Base-by-base conservation (phyloP, 768 basidiomycete genomes). In the Amanita muscaria region DNA sequence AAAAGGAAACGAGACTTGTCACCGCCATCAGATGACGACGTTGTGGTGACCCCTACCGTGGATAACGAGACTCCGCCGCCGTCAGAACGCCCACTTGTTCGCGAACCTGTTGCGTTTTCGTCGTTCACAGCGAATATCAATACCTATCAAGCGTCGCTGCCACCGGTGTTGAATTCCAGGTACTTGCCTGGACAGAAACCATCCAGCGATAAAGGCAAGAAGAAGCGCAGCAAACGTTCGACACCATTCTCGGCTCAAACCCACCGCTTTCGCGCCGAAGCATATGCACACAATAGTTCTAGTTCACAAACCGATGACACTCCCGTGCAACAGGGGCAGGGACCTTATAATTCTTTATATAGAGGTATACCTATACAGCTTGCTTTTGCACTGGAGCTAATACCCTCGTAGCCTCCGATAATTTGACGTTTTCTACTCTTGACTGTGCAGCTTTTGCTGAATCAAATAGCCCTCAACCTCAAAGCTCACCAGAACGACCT, bases 171-270 rank as follows among this genome's bases (percentile, higher is more conserved):
- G 12, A 46, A 47, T 9, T 44, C 51, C 18, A 51, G 58, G 23
- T 80, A 76, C 54, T 67, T 80, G 29, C 78, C 79, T n/a, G 79
- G 78, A 5, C 79, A 80, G 53, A 59, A 53, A 12, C 64, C 66
- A 22, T 53, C 53, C 8, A 47, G 46, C 10, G 31, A 25, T 5
- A 48, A 55, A 33, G 56, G 55, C 51, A 53, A 43, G 39, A 31
- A 51, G 52, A 50, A 43, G 58, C 57, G 50, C 51, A 49, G 56
- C 46, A 63, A 62, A 57, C 63, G 61, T 47, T 51, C 54, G 15
- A 61, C 63, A 19, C 66, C 65, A 7, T 77, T 66, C 53, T 63
- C 68, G 22, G 56, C 62, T n/a, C 73, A 76, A 46, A 73, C 70
- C 2, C 54, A 59, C 34, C 67, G 68, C 24, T 80, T 80, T 59